Evolutionary conservation across 2,329 filamentous ascomycete species (phyloP), one percentile per base, ranked within the genome.

Genomic region (Phoma sp.): DNA sequence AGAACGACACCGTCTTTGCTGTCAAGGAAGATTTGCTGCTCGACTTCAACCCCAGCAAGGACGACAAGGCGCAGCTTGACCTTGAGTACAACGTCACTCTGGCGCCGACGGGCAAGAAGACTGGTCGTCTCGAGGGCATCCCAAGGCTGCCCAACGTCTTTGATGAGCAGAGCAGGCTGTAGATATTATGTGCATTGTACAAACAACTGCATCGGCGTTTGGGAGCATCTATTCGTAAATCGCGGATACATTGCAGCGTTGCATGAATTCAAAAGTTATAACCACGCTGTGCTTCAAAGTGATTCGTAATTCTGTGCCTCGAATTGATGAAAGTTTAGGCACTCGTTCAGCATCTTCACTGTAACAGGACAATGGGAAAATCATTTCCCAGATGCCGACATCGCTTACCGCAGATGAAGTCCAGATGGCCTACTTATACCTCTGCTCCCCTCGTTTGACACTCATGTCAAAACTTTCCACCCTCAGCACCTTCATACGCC

Each of bases 81-180:
- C 72, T 89, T 49, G 79, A 82, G 65, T 88, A 88, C 71, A 82
- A 89, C 65, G 83, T 90, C 56, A 79, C 73, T 22, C 77, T 88
- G 58, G 81, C 82, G 15, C 79, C 80, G 17, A 65, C 65, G 32
- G 69, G 68, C 36, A 64, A 63, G 39, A 69, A 72, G 61, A 71
- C 67, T 3, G 66, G 61, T 3, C 62, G 69, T 45, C 58, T 73
- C 43, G 68, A 73, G 22, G 70, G 70, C 21, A 71, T 73, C 31
- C 68, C 70, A 10, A 59, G 68, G 32, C 61, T 74, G 52, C 72
- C 70, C 17, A 68, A 63, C 21, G 63, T 64, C 0, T 66, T 64
- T 9, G 65, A 67, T n/a, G 63, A 67, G 57, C 44, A 55, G 54
- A 63, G 57, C 58, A 47, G 65, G 43, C 46, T 72, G 66, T 71